Conservation (phyloP, 805 yeast species). For the Tetrapisispora iriomotensis region DNA sequence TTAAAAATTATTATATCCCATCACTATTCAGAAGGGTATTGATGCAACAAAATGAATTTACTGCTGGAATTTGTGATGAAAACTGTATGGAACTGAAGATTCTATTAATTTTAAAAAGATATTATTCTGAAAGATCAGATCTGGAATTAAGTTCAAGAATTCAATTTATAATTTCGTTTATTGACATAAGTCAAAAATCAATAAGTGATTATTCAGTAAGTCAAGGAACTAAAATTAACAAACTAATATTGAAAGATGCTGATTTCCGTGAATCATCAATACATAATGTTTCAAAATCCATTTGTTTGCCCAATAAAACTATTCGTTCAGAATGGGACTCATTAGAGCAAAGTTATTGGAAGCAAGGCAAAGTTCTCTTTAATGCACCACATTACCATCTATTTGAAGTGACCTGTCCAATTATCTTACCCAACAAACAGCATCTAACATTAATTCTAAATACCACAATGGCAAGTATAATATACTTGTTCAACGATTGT, state of each 20-base stretch:
- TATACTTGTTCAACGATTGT: neutral
- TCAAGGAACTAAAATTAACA: too few relatives aligned
- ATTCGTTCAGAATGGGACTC: neutral
- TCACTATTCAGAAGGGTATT: constrained; percentile 1
- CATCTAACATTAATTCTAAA: neutral
- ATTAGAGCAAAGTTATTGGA: neutral
- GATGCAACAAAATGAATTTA: neutral
- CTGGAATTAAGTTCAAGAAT: too few relatives aligned
- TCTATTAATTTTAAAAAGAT: neutral
- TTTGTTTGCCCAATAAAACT: neutral
- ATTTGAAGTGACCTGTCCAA: neutral
- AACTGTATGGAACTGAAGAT: neutral
- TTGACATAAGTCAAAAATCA: too few relatives aligned
- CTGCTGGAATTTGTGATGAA: neutral
- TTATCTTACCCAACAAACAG: neutral
- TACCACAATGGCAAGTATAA: constrained; percentile 1
- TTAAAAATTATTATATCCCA: constrained; percentile 1
- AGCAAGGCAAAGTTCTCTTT: neutral
- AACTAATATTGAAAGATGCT: neutral
- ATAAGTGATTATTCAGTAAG: too few relatives aligned
- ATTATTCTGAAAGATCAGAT: neutral
- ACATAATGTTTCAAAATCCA: neutral
- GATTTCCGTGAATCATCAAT: neutral
- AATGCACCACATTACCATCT: neutral
- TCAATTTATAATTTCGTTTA: too few relatives aligned